Conservation (phyloP, 371 early-diverging fungal genomes). For the Mucor saturninus region DNA sequence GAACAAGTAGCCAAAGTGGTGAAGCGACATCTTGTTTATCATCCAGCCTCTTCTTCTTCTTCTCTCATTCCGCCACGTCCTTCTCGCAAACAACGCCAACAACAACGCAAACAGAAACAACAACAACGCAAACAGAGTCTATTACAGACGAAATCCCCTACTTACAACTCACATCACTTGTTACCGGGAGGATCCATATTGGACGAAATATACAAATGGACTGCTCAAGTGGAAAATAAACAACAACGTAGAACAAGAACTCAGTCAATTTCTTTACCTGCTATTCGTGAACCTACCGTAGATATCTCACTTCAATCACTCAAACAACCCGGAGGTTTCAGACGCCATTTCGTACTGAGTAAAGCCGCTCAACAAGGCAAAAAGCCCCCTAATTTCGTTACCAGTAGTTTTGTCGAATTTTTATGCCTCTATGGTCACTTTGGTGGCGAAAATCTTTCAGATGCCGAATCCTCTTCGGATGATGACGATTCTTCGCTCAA, state of each 20-base stretch:
- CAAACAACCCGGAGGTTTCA: conserved; percentile 87
- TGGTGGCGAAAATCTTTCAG: conserved; percentile 91
- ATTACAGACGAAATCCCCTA: conserved; percentile 21
- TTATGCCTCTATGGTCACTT: conserved; percentile 93
- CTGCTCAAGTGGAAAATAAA: conserved; percentile 72
- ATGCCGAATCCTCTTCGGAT: conserved; percentile 74
- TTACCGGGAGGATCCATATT: conserved; percentile 82
- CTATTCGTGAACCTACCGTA: conserved; percentile 32
- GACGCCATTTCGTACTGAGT: conserved; percentile 81
- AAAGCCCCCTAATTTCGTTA: conserved; percentile 72
- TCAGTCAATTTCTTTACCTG: conserved; percentile 62
- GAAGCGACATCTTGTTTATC: conserved; percentile 69
- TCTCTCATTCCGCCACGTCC: conserved; percentile 33
- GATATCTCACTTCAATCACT: conserved; percentile 52
- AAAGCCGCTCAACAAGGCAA: conserved; percentile 76
- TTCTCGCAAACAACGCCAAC: conserved; percentile 31
- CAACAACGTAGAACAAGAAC: conserved; percentile 59
- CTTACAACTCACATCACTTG: conserved; percentile 45
- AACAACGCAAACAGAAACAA: conserved; percentile 38
- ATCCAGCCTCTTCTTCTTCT: conserved; percentile 46
- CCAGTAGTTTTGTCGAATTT: conserved; percentile 92
- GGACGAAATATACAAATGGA: conserved; percentile 92
- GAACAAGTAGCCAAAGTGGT: conserved; percentile 76
- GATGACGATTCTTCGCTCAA: conserved; percentile 31
- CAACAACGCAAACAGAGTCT: conserved; percentile 24